Base-by-base conservation (phyloP, 108 stramenopile genomes). In the Cyclotella atomus region DNA sequence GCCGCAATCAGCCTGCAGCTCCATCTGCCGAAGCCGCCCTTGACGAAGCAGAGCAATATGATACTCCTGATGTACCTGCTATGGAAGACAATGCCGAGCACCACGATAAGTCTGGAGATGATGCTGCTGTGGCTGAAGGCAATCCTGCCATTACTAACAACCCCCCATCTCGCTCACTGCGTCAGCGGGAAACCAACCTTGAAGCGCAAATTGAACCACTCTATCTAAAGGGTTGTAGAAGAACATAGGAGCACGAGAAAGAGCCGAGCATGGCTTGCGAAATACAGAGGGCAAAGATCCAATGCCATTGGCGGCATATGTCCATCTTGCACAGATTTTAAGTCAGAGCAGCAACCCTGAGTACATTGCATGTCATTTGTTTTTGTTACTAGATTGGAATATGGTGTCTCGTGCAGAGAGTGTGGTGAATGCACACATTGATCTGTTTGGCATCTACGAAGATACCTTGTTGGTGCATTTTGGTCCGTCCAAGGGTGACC, bases 401-500 rank as follows among this genome's bases (percentile, higher is more conserved):
- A 6, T 24, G 5, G 7, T 29, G 4, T 56, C 55, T 14, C 60
- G 27, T 10, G 33, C 60, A 3, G 60, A 61, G 17, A n/a, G 6
- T 25, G 20, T 61, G 3, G 60, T 61, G 35, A 4, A 61, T 3
- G 60, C 60, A 15, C 35, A 61, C 36, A 61, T 61, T 5, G 19
- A 61, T 14, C 20, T 38, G 12, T 6, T 61, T 61, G 33, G 60
- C 5, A 38, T 61, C 3, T 19, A 14, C 17, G 27, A 21, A 20
- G 60, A 61, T 61, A 19, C 60, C 10, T 16, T 61, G 10, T 21
- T 14, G 3, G 3, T 61, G 35, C 23, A 61, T 36, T 7, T 61
- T 10, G 60, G 60, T 3, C 33, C 33, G 14, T 27, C 60, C 6
- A 38, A 61, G 19, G 19, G 23, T 5, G 60, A 61, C 36, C 60